Evolutionary conservation across 768 basidiomycete species (phyloP).

Genomic region (Tubosaeta sp.): DNA sequence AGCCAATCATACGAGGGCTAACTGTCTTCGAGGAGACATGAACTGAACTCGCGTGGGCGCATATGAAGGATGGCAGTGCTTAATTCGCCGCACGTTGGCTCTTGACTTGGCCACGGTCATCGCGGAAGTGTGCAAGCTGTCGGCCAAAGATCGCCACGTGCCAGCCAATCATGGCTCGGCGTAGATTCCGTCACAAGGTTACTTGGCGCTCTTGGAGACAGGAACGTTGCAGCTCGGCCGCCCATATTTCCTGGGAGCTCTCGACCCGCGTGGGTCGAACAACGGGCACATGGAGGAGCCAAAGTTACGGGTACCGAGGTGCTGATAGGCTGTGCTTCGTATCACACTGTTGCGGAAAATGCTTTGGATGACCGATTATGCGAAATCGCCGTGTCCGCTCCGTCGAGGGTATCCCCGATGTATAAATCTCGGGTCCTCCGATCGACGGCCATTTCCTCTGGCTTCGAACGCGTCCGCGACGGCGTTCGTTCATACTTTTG

Average conservation of each 20-base stretch:
- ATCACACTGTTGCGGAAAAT: neutral
- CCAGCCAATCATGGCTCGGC: constrained; percentile 14
- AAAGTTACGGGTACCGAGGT: neutral
- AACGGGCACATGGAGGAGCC: constrained; percentile 10
- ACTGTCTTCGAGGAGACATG: constrained; percentile 4
- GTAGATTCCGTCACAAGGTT: constrained; percentile 7
- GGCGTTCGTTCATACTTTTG: constrained; percentile 18
- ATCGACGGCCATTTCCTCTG: constrained; percentile 15
- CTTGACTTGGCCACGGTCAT: constrained; percentile 22
- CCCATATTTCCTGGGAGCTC: constrained; percentile 15
- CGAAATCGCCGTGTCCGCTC: constrained; percentile 21
- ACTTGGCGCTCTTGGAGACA: constrained; percentile 2
- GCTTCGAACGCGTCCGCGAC: constrained; percentile 19
- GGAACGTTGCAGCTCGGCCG: constrained; percentile 6
- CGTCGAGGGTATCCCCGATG: constrained; percentile 18
- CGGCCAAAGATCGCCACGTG: constrained; percentile 7
- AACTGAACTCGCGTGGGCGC: constrained; percentile 1
- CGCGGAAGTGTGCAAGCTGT: constrained; percentile 10
- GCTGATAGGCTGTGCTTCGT: constrained; percentile 6
- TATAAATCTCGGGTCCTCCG: constrained; percentile 22
- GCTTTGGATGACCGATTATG: constrained; percentile 16
- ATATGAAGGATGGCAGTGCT: constrained; percentile 12
- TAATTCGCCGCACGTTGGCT: constrained; percentile 3
- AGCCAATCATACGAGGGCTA: constrained; percentile 7
- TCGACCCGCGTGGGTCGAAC: constrained; percentile 17